Evolutionary conservation across 345 rosid species (phyloP).

Genomic region (Barbarea vulgaris): DNA sequence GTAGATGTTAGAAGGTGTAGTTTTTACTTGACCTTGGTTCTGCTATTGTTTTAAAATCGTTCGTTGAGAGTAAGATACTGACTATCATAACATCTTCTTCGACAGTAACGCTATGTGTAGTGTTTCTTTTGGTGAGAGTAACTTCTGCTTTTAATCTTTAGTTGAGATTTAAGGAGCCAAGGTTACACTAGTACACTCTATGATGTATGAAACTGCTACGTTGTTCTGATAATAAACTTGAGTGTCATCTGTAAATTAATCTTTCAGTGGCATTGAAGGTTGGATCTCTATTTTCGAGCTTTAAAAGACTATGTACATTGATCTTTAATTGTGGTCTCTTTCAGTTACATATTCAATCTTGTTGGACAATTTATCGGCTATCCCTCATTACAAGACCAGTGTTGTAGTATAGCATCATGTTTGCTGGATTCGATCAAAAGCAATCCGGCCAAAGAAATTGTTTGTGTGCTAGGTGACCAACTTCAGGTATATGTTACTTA

Average conservation of each 20-base stretch:
- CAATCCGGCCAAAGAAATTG: conserved; percentile 63
- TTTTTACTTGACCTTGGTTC: conserved; percentile 3
- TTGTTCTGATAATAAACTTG: conserved; percentile 10
- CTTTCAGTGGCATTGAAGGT: conserved; percentile 5
- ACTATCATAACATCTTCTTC: conserved; percentile 1
- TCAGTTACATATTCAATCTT: conserved; percentile 90
- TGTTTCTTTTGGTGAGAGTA: conserved; percentile 23
- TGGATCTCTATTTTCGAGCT: not conserved
- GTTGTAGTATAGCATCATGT: conserved; percentile 69
- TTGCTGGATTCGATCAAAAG: conserved; percentile 59
- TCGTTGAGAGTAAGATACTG: conserved; percentile 9
- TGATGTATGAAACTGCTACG: conserved; percentile 21
- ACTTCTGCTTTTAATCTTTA: conserved; percentile 9
- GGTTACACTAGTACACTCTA: conserved; percentile 19
- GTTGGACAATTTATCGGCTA: conserved; percentile 72
- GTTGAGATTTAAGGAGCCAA: conserved; percentile 17
- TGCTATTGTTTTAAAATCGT: conserved; percentile 1
- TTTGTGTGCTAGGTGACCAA: conserved; percentile 80
- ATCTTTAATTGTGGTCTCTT: conserved; percentile 36
- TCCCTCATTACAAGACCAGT: conserved; percentile 80
- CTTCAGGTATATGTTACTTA: conserved; percentile 64
- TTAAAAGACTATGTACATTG: not conserved
- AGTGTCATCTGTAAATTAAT: conserved; percentile 11
- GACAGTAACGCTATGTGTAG: conserved; percentile 6
- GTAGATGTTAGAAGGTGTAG: conserved; percentile 22